A percentile compares a stretch with the other conserved stretches of the same genome.
These are phyloP conservation scores for Neohortaea acidophila DNA, from an alignment of 495 filamentous ascomycete species.

Conservation along the genomic window DNA sequence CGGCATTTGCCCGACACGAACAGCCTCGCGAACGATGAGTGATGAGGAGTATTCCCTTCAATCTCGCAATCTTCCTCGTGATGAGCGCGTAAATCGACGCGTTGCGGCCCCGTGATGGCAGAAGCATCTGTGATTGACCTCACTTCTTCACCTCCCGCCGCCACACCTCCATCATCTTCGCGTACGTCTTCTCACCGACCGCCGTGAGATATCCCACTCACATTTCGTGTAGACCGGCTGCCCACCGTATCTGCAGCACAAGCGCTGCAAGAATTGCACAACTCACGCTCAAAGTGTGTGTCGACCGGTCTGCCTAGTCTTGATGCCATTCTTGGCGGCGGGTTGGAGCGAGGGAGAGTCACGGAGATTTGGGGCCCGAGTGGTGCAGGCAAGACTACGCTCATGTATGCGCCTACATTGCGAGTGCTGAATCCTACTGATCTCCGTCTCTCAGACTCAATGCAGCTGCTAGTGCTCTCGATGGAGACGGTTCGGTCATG, in stretches of 20 bases:
- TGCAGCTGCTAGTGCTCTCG: background rate
- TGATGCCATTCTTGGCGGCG: slow-evolving; percentile 27
- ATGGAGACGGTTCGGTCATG: too few relatives aligned
- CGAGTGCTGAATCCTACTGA: too few relatives aligned
- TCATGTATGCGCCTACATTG: too few relatives aligned
- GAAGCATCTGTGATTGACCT: slow-evolving; percentile 2
- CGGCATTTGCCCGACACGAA: too few relatives aligned
- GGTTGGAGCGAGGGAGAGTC: slow-evolving; percentile 61
- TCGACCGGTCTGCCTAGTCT: slow-evolving; percentile 51
- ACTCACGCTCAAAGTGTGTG: slow-evolving; percentile 36
- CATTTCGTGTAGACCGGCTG: slow-evolving; percentile 44
- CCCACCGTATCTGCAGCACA: slow-evolving; percentile 81
- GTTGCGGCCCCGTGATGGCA: slow-evolving; percentile 7
- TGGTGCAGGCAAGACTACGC: slow-evolving; percentile 70
- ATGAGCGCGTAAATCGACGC: too few relatives aligned
- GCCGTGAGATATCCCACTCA: background rate
- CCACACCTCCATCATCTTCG: slow-evolving; percentile 19
- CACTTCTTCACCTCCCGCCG: background rate
- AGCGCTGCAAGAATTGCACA: slow-evolving; percentile 51
- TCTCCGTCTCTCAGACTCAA: too few relatives aligned
- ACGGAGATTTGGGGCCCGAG: slow-evolving; percentile 82
- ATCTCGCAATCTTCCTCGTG: too few relatives aligned
- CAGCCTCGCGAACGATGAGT: too few relatives aligned
- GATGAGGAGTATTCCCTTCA: too few relatives aligned
- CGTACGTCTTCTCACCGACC: slow-evolving; percentile 13